Evolutionary conservation across 2,329 filamentous ascomycete genomes (phyloP).

Genomic region (Nigrospora osmanthi): DNA sequence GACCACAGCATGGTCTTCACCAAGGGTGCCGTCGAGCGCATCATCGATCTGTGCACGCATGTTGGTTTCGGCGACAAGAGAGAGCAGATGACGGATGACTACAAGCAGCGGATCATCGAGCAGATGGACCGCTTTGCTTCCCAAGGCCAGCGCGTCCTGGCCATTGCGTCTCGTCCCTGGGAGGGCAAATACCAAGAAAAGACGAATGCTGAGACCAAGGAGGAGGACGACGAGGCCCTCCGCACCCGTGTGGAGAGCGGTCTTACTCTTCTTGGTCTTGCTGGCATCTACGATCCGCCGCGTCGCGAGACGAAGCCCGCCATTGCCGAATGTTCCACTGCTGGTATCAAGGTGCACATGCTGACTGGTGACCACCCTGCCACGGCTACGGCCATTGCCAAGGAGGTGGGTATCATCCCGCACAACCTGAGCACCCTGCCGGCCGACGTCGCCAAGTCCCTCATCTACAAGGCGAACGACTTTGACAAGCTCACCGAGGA

Average conservation of each 20-base stretch:
- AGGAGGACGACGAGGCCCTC: constrained; percentile 34
- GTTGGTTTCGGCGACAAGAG: constrained; percentile 33
- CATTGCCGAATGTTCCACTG: constrained; percentile 61
- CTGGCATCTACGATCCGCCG: constrained; percentile 81
- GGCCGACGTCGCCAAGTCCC: constrained; percentile 53
- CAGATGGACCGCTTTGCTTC: constrained; percentile 54
- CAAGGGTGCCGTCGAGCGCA: constrained; percentile 55
- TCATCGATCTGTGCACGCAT: constrained; percentile 48
- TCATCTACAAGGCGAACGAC: constrained; percentile 69
- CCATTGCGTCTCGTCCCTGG: constrained; percentile 57
- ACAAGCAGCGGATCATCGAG: constrained; percentile 39
- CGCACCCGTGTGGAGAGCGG: constrained; percentile 59
- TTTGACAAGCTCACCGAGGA: constrained; percentile 71
- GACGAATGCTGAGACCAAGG: constrained; percentile 10
- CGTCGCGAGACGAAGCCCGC: constrained; percentile 70
- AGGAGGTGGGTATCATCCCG: constrained; percentile 71
- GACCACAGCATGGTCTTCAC: constrained; percentile 47
- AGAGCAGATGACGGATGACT: constrained; percentile 39
- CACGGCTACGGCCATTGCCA: constrained; percentile 71
- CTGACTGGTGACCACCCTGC: constrained; percentile 76
- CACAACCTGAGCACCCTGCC: constrained; percentile 51
- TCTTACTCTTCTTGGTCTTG: constrained; percentile 71
- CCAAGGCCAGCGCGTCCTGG: constrained; percentile 65
- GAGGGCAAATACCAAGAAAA: constrained; percentile 36
- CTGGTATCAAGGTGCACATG: constrained; percentile 77